Percentiles rank a stretch among this genome's conserved stretches.
These are phyloP conservation scores for Tetrapisispora taiwanensis DNA, from an alignment of 805 yeast genomes.

Conservation along the genomic window DNA sequence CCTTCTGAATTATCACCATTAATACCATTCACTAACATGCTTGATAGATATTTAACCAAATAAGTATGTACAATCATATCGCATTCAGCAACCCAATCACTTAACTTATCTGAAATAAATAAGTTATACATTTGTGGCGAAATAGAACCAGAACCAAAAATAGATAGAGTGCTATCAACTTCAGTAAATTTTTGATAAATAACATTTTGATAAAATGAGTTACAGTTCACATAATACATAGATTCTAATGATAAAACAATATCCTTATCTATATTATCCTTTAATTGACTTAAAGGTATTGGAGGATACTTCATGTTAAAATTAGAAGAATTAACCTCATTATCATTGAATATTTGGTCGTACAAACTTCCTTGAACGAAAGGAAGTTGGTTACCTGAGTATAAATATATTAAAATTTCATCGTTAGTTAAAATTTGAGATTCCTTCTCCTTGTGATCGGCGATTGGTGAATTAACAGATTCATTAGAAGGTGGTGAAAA, in stretches of 20 bases:
- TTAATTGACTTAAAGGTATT: conserved; percentile 29
- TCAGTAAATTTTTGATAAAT: conserved; percentile 58
- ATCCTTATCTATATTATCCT: conserved; percentile 41
- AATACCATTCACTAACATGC: conserved; percentile 43
- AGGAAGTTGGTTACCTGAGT: background rate
- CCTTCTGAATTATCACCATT: background rate
- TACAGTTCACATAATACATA: conserved; percentile 55
- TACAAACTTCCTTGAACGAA: background rate
- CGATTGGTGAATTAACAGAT: background rate
- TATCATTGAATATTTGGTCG: background rate
- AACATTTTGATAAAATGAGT: conserved; percentile 51
- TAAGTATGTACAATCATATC: conserved; percentile 53
- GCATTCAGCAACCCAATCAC: conserved; percentile 58
- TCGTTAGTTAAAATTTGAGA: background rate
- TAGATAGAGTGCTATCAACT: conserved; percentile 41
- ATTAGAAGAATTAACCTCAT: background rate
- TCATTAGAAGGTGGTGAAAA: background rate
- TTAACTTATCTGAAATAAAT: conserved; percentile 38
- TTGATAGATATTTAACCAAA: conserved; percentile 49
- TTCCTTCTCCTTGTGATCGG: background rate
- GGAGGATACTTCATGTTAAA: conserved; percentile 32
- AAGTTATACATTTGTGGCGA: conserved; percentile 55
- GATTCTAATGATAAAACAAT: conserved; percentile 53
- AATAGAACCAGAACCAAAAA: conserved; percentile 43
- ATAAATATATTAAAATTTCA: background rate